phyloP scores from a whole-genome alignment of 345 rosid genomes.

The Eutrema heterophyllum region DNA sequence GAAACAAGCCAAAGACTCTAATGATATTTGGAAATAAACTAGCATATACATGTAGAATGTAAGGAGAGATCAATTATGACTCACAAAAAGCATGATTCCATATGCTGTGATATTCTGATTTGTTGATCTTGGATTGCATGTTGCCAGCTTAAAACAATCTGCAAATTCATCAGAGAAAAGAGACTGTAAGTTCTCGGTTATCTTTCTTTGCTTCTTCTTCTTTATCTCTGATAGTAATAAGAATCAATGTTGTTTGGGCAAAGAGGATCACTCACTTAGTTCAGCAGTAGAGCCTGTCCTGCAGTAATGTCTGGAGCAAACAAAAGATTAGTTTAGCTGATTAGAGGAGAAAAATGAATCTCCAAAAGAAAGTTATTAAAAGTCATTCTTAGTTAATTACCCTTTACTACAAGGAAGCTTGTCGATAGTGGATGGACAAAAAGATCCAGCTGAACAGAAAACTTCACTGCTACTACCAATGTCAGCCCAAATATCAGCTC shows the following conservation, averaged over 20 bases:
- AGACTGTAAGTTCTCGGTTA: background rate
- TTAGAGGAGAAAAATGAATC: background rate
- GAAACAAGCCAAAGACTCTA: background rate
- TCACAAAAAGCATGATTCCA: constrained; percentile 86
- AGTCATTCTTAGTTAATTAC: constrained; percentile 48
- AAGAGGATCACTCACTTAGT: constrained; percentile 39
- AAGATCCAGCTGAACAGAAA: constrained; percentile 90
- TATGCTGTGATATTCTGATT: constrained; percentile 93
- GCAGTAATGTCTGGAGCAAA: constrained; percentile 71
- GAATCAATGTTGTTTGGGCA: background rate
- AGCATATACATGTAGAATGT: background rate
- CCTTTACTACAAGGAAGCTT: constrained; percentile 80
- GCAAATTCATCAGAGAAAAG: constrained; percentile 32
- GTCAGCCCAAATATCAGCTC: constrained; percentile 95
- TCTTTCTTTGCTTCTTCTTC: background rate
- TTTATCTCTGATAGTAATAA: background rate
- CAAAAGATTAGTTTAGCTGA: constrained; percentile 18
- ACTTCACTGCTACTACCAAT: constrained; percentile 65
- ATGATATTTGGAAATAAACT: background rate
- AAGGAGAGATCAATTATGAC: constrained; percentile 33
- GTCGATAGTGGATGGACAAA: constrained; percentile 74
- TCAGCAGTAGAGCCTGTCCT: constrained; percentile 80
- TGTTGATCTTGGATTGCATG: constrained; percentile 65
- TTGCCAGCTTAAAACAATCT: constrained; percentile 80
- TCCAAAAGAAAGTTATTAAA: constrained; percentile 17